These are phyloP conservation scores for Rhododendron williamsianum DNA, from an alignment of 148 eudicot species.

Conservation along the genomic window DNA sequence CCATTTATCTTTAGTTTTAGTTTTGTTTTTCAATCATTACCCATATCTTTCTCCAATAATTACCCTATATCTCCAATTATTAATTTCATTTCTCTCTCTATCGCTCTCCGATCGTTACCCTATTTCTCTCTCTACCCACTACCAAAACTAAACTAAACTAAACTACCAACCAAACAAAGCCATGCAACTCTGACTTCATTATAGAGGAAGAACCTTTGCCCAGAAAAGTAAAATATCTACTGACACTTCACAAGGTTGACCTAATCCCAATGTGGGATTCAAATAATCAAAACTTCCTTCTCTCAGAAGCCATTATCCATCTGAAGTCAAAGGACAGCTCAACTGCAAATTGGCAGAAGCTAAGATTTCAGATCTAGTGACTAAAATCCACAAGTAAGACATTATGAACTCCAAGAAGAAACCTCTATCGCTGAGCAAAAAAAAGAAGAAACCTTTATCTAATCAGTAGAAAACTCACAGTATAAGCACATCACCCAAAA, in stretches of 20 bases:
- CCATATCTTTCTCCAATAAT: too few species aligned
- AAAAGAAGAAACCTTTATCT: not conserved
- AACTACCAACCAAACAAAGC: too few species aligned
- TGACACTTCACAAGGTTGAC: not conserved
- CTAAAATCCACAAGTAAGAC: not conserved
- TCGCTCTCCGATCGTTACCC: too few species aligned
- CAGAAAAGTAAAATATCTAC: not conserved
- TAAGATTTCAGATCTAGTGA: not conserved
- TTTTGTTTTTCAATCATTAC: too few species aligned
- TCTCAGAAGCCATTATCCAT: not conserved
- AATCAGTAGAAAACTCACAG: not conserved
- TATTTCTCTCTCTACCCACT: too few species aligned
- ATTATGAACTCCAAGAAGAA: not conserved
- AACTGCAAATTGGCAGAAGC: constrained; percentile 4
- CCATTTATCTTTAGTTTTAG: too few species aligned
- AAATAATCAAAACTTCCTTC: not conserved
- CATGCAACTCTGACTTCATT: not conserved
- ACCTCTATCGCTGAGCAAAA: not conserved
- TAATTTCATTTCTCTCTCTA: too few species aligned
- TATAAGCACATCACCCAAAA: not conserved
- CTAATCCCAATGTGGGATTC: not conserved
- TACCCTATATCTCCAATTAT: too few species aligned
- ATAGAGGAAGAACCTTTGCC: not conserved
- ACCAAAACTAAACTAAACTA: too few species aligned
- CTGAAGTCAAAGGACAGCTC: not conserved